A percentile compares a stretch with the other conserved stretches of the same genome.
These are phyloP conservation scores for Lophiostoma macrostomum DNA, from an alignment of 495 filamentous ascomycete species.

Conservation along the genomic window DNA sequence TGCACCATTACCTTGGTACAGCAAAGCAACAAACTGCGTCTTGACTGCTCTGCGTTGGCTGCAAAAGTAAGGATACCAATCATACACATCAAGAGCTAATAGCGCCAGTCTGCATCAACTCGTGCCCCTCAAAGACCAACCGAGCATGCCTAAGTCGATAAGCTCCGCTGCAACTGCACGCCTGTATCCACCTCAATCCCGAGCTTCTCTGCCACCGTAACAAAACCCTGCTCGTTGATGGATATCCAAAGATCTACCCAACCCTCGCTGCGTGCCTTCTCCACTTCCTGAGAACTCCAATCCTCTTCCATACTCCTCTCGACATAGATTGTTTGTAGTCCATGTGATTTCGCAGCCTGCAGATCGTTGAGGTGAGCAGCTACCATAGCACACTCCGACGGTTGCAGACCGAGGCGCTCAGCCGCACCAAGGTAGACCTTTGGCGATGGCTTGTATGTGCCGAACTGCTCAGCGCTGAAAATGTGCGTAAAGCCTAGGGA, in stretches of 20 bases:
- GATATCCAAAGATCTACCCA: constrained; percentile 66
- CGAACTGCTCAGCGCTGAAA: constrained; percentile 65
- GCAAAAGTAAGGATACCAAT: no score
- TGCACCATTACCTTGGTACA: no score
- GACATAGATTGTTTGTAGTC: constrained; percentile 72
- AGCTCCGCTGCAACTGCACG: not conserved
- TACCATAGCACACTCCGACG: constrained; percentile 69
- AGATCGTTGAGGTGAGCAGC: constrained; percentile 71
- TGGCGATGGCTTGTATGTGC: constrained; percentile 73
- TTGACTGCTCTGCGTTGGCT: no score
- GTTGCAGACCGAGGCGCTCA: constrained; percentile 52
- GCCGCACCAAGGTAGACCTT: constrained; percentile 67
- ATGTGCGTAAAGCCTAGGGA: constrained; percentile 60
- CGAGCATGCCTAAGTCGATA: no score
- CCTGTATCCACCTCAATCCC: constrained; percentile 33
- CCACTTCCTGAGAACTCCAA: constrained; percentile 52
- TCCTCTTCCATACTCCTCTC: constrained; percentile 64
- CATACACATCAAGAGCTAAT: no score
- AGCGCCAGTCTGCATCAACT: no score
- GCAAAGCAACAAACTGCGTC: no score
- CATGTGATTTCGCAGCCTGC: constrained; percentile 59
- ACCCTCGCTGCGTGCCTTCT: constrained; percentile 51
- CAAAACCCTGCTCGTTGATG: constrained; percentile 49
- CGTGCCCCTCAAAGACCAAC: no score
- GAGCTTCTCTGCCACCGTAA: constrained; percentile 52